phyloP scores from a whole-genome alignment of 306 rosid genomes.

The Acacia melanoxylon region DNA sequence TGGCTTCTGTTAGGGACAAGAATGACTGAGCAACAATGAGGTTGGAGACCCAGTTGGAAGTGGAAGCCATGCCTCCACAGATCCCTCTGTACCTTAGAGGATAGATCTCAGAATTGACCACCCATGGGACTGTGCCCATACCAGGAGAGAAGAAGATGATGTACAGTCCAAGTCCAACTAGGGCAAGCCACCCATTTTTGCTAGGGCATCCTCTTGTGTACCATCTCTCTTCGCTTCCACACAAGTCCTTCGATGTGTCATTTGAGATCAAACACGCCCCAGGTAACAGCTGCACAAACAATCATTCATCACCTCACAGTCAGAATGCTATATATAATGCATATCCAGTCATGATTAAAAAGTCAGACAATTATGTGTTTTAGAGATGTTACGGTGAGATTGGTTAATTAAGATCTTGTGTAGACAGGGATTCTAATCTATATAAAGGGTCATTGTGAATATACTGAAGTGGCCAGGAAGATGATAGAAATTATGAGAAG shows the following conservation, averaged over 20 bases:
- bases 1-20: constrained; percentile 43
- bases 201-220: constrained; percentile 70
- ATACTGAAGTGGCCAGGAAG: too few species aligned
- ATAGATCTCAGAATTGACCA: constrained; percentile 69
- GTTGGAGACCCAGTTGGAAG: constrained; percentile 58
- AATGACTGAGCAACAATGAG: constrained; percentile 66
- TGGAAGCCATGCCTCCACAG: constrained; percentile 75
- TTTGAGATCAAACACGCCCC: constrained; percentile 63
- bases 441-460: too few species aligned
- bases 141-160: constrained; percentile 68
- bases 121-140: constrained; percentile 78
- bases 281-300: constrained; percentile 45
- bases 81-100: constrained; percentile 59
- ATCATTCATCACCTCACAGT: not conserved
- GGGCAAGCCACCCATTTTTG: constrained; percentile 52
- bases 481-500: too few species aligned
- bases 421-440: too few species aligned
- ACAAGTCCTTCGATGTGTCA: constrained; percentile 33
- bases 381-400: not conserved
- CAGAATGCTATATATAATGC: not conserved
- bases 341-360: not conserved
- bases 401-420: not conserved
- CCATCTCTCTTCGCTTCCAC: constrained; percentile 46
- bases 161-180: constrained; percentile 49
- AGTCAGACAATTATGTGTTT: not conserved